Evolutionary conservation across 1,284 basidiomycete species (phyloP).

Genomic region (Cystobasidium slooffiae): DNA sequence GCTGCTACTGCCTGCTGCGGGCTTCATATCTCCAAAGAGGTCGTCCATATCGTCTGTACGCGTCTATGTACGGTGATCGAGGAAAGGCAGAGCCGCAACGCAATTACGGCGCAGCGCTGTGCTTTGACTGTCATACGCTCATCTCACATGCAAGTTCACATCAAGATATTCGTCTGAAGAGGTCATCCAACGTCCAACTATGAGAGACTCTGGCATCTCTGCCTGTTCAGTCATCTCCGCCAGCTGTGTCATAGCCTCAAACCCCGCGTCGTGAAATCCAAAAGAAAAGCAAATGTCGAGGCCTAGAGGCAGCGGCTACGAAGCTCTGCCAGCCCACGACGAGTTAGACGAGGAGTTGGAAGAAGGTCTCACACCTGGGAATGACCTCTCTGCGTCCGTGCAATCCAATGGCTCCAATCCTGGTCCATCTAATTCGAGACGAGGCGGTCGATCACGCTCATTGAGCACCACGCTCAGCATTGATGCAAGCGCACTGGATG

Average conservation of each 20-base stretch:
- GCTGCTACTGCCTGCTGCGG: neutral
- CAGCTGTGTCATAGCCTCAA: neutral
- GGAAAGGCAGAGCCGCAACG: neutral
- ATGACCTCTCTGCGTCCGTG: neutral
- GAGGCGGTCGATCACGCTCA: neutral
- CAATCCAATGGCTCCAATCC: neutral
- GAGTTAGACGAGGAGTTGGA: slow-evolving; percentile 29
- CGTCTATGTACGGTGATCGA: neutral
- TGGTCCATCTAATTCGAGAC: neutral
- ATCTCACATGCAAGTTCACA: no score
- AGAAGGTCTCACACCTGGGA: neutral
- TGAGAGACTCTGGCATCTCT: no score
- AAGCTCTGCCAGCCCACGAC: slow-evolving; percentile 38
- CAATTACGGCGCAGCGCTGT: no score
- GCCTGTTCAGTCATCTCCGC: no score
- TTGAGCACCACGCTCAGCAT: slow-evolving; percentile 19
- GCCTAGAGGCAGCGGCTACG: slow-evolving; percentile 28
- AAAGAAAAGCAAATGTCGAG: slow-evolving; percentile 6
- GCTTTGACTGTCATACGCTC: no score
- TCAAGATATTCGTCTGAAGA: no score
- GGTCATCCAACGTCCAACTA: no score
- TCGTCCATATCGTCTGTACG: slow-evolving; percentile 27
- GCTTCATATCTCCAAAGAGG: slow-evolving; percentile 36
- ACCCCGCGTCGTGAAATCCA: neutral
- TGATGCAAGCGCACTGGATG: slow-evolving; percentile 30